Percentiles rank a stretch among this genome's conserved stretches.
These are phyloP conservation scores for Cladophialophora psammophila DNA, from an alignment of 2,329 filamentous ascomycete genomes.

Conservation along the genomic window DNA sequence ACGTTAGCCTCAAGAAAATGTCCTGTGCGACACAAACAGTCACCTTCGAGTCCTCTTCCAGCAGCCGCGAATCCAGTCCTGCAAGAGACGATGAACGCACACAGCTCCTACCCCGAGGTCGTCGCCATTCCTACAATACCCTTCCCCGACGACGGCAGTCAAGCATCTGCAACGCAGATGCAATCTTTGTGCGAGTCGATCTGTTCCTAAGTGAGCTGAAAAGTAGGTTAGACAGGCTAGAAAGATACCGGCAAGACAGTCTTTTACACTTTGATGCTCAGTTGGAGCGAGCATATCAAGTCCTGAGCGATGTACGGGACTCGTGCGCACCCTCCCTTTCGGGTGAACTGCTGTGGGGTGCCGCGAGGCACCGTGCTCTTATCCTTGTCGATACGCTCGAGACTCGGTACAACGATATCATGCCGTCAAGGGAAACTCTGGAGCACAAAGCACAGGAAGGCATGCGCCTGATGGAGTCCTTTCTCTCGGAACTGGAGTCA, in stretches of 20 bases:
- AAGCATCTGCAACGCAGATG: conserved; percentile 55
- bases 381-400: conserved; percentile 94
- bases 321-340: conserved; percentile 84
- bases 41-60: conserved; percentile 25
- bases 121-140: conserved; percentile 56
- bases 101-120: conserved; percentile 43
- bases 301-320: conserved; percentile 83
- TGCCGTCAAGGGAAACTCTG: conserved; percentile 83
- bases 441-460: conserved; percentile 91
- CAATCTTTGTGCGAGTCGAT: conserved; percentile 56
- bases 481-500: conserved; percentile 84
- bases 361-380: conserved; percentile 80
- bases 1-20: conserved; percentile 22
- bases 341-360: conserved; percentile 81
- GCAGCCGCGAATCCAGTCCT: conserved; percentile 31
- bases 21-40: conserved; percentile 33
- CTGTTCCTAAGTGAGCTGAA: conserved; percentile 78
- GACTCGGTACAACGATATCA: conserved; percentile 81
- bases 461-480: conserved; percentile 82
- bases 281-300: conserved; percentile 83
- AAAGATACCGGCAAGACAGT: conserved; percentile 83
- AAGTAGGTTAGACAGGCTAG: conserved; percentile 83
- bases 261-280: conserved; percentile 82
- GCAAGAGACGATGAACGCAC: conserved; percentile 28
- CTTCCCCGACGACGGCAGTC: conserved; percentile 48